These are phyloP conservation scores for Ceratonia siliqua DNA, from an alignment of 306 rosid species.

Conservation along the genomic window DNA sequence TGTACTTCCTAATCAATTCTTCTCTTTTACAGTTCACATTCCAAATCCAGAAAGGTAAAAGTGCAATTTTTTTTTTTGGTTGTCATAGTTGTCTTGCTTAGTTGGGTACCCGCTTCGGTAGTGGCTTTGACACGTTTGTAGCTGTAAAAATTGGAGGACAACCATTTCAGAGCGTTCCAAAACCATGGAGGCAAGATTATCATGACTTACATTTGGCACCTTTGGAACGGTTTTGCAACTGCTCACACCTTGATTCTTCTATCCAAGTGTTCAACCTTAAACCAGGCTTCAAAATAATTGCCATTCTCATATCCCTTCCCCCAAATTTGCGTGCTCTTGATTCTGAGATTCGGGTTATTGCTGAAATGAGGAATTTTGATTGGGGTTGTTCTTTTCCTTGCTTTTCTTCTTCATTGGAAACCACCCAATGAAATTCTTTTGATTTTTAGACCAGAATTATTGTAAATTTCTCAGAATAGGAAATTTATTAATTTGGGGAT, in stretches of 20 bases:
- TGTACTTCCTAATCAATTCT: background rate
- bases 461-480: conserved; percentile 2
- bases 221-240: conserved; percentile 21
- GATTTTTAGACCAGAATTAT: conserved; percentile 20
- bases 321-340: background rate
- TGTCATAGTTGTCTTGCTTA: conserved; percentile 21
- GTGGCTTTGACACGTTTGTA: conserved; percentile 28
- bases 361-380: background rate
- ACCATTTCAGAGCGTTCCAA: background rate
- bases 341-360: conserved; percentile 21
- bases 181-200: background rate
- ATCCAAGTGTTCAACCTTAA: background rate
- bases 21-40: conserved; percentile 30
- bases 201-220: conserved; percentile 25
- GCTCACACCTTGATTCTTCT: conserved; percentile 2
- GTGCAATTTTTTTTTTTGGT: background rate
- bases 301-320: background rate
- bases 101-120: conserved; percentile 22
- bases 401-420: conserved; percentile 4
- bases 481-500: conserved; percentile 21
- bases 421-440: background rate
- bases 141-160: conserved; percentile 2
- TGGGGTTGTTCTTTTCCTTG: background rate
- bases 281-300: background rate
- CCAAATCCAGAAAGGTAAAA: conserved; percentile 27